These are phyloP conservation scores for Pseudoperonospora humuli DNA, from an alignment of 352 stramenopile genomes.

Conservation along the genomic window DNA sequence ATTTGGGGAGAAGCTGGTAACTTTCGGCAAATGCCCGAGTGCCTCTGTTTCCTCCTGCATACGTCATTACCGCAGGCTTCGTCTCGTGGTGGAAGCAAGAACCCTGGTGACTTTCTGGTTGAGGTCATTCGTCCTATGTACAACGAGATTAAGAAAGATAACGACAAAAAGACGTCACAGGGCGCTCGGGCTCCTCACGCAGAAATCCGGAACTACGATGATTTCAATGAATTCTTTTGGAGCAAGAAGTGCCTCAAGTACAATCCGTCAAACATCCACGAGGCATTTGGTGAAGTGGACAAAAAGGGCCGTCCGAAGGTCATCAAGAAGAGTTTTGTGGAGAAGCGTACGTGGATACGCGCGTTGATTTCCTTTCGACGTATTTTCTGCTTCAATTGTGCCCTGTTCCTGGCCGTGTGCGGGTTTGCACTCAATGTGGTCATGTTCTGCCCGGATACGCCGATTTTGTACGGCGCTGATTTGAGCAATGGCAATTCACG, in stretches of 20 bases:
- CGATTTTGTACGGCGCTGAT: constrained; percentile 66
- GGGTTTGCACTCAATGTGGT: constrained; percentile 71
- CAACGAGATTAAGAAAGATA: constrained; percentile 75
- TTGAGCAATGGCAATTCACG: constrained; percentile 33
- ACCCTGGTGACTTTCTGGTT: constrained; percentile 57
- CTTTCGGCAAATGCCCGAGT: constrained; percentile 76
- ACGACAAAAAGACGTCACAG: constrained; percentile 84
- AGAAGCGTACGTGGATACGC: constrained; percentile 72
- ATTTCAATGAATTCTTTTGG: constrained; percentile 89
- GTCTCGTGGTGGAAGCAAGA: constrained; percentile 42
- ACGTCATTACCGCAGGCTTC: constrained; percentile 64
- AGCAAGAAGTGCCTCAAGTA: constrained; percentile 82
- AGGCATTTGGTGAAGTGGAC: constrained; percentile 66
- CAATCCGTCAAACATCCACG: constrained; percentile 51
- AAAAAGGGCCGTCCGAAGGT: constrained; percentile 77
- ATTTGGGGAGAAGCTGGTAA: constrained; percentile 84
- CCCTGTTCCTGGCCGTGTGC: constrained; percentile 55
- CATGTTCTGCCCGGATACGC: constrained; percentile 67
- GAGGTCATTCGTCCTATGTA: constrained; percentile 83
- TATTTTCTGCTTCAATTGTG: constrained; percentile 79
- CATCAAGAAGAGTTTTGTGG: constrained; percentile 80
- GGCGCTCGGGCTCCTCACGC: constrained; percentile 56
- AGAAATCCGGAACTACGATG: constrained; percentile 84
- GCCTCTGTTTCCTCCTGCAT: constrained; percentile 74
- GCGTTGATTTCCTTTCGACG: constrained; percentile 72